These are phyloP conservation scores for Chrysanthemum lavandulifolium DNA, from an alignment of 129 eudicot species.

Conservation along the genomic window DNA sequence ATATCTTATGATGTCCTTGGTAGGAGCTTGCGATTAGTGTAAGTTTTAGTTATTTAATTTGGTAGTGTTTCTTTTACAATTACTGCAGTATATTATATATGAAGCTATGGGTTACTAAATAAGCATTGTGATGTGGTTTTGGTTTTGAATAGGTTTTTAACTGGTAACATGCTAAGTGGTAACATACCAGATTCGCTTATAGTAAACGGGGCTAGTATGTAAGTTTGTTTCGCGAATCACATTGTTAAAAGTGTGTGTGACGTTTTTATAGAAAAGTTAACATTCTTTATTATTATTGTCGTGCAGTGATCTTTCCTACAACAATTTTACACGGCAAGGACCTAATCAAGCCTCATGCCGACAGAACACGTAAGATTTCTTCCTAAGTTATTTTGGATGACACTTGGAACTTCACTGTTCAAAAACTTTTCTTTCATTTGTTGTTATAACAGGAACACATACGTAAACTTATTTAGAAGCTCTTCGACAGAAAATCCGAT, in stretches of 20 bases:
- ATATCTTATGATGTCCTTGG: constrained; percentile 54
- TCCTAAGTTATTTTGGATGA: constrained; percentile 3
- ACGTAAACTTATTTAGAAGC: constrained; percentile 73
- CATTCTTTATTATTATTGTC: constrained; percentile 1
- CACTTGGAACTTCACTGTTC: neutral
- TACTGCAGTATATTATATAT: neutral
- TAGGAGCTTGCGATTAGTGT: constrained; percentile 65
- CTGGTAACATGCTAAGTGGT: constrained; percentile 75
- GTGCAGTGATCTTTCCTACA: constrained; percentile 88
- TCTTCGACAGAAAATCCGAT: constrained; percentile 43
- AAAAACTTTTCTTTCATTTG: neutral
- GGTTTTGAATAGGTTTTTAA: constrained; percentile 54
- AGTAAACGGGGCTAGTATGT: constrained; percentile 74
- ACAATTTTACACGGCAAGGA: constrained; percentile 78
- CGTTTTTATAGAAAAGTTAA: constrained; percentile 7
- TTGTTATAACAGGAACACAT: constrained; percentile 46
- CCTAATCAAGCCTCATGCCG: constrained; percentile 64
- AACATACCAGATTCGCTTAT: constrained; percentile 60
- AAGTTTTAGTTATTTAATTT: constrained; percentile 27
- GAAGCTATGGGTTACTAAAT: neutral
- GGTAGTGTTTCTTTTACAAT: neutral
- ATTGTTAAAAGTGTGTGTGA: neutral
- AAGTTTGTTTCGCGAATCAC: constrained; percentile 30
- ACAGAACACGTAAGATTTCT: constrained; percentile 48
- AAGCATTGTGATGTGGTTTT: constrained; percentile 13